Evolutionary conservation across 495 filamentous ascomycete species (phyloP).

Genomic region (Penicillium steckii): DNA sequence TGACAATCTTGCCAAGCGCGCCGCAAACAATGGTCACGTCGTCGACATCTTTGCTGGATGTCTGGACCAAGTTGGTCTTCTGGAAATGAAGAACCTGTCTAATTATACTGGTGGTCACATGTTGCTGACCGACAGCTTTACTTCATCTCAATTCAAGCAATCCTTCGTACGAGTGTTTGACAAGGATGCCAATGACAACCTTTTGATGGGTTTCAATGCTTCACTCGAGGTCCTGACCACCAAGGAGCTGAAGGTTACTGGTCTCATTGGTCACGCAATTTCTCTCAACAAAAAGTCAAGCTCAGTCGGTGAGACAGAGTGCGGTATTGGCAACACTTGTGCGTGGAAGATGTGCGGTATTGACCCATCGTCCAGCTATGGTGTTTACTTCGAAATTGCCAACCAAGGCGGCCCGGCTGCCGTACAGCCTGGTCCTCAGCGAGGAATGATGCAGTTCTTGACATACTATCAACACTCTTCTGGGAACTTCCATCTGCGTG

Average conservation of each 20-base stretch:
- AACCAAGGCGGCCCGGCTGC: constrained; percentile 87
- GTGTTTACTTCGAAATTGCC: constrained; percentile 96
- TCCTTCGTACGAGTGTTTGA: constrained; percentile 97
- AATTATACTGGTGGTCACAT: constrained; percentile 98
- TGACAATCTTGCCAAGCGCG: constrained; percentile 92
- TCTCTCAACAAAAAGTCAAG: constrained; percentile 97
- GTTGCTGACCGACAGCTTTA: constrained; percentile 98
- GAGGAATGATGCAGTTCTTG: constrained; percentile 97
- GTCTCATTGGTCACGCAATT: constrained; percentile 94
- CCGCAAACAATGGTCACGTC: constrained; percentile 94
- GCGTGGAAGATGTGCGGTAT: constrained; percentile 99
- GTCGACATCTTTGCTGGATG: constrained; percentile 98
- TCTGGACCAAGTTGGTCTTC: constrained; percentile 93
- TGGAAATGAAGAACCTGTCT: constrained; percentile 98
- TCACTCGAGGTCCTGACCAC: constrained; percentile 95
- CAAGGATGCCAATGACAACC: constrained; percentile 89
- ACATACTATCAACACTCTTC: constrained; percentile 99
- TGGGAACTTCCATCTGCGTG: constrained; percentile 91
- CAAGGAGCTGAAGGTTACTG: constrained; percentile 98
- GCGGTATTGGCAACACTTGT: constrained; percentile 97
- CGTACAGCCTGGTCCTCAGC: constrained; percentile 81
- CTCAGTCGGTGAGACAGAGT: constrained; percentile 96
- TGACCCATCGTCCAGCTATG: constrained; percentile 89
- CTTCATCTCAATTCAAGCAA: constrained; percentile 99
- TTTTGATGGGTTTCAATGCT: constrained; percentile 98